Evolutionary conservation across 2,329 filamentous ascomycete species (phyloP).

Genomic region (Fusarium siculi): DNA sequence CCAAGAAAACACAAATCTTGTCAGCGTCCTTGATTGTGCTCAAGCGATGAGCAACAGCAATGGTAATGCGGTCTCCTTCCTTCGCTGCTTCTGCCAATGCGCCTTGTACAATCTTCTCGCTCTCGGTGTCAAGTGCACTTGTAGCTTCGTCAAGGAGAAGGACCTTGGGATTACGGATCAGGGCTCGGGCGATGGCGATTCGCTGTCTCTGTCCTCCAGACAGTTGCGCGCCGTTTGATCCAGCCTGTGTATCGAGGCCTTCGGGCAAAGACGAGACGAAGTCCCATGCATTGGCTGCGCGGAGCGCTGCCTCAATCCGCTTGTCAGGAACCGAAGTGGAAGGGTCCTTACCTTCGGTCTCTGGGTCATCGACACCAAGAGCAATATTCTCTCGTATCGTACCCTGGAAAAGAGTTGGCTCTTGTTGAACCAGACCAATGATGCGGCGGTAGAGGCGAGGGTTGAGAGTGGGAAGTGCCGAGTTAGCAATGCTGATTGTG

Average conservation of each 20-base stretch:
- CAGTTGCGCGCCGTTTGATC: constrained; percentile 71
- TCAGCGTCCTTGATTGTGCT: constrained; percentile 86
- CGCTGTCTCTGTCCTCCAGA: constrained; percentile 76
- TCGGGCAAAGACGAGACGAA: constrained; percentile 53
- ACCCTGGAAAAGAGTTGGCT: constrained; percentile 78
- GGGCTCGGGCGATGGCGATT: constrained; percentile 74
- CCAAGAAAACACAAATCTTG: constrained; percentile 70
- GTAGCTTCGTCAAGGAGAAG: constrained; percentile 44
- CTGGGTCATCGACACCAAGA: constrained; percentile 40
- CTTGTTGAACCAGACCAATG: constrained; percentile 68
- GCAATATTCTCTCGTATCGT: constrained; percentile 84
- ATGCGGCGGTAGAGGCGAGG: constrained; percentile 62
- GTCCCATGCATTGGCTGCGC: constrained; percentile 61
- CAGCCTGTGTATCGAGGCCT: constrained; percentile 69
- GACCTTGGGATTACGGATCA: constrained; percentile 50
- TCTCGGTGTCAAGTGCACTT: constrained; percentile 44
- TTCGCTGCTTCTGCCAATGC: constrained; percentile 81
- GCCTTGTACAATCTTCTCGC: constrained; percentile 70
- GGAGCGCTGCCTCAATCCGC: constrained; percentile 57
- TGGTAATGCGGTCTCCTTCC: constrained; percentile 62
- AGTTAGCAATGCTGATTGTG: constrained; percentile 57
- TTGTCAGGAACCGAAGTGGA: constrained; percentile 34
- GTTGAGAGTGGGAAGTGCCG: constrained; percentile 55
- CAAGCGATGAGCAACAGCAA: constrained; percentile 84
- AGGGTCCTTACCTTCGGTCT: constrained; percentile 7